These are phyloP conservation scores for Phytophthora sojae DNA, from an alignment of 352 stramenopile genomes.

Conservation along the genomic window DNA sequence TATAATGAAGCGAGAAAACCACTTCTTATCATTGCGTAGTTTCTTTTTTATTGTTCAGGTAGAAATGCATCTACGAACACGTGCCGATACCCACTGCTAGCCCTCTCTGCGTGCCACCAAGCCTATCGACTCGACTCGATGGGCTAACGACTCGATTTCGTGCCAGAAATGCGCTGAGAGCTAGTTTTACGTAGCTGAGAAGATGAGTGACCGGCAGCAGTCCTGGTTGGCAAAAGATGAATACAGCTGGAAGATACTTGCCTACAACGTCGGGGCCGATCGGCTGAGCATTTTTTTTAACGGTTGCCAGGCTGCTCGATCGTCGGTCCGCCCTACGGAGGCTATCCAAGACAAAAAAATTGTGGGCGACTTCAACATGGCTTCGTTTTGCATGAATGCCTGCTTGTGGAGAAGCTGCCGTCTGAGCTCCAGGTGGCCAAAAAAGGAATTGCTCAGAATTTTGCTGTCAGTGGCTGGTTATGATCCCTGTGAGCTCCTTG, in stretches of 20 bases:
- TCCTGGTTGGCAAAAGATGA: too few relatives aligned
- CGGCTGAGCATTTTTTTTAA: neutral
- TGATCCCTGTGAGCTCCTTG: neutral
- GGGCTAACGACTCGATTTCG: neutral
- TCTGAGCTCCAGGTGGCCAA: too few relatives aligned
- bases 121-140: neutral
- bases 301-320: neutral
- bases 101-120: neutral
- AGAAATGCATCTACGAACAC: neutral
- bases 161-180: neutral
- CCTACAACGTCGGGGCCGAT: neutral
- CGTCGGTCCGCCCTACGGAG: neutral
- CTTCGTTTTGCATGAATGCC: neutral
- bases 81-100: neutral
- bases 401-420: neutral
- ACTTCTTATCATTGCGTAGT: neutral
- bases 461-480: neutral
- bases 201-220: neutral
- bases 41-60: neutral
- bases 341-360: neutral
- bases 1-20: neutral
- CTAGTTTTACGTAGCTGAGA: neutral
- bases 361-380: neutral
- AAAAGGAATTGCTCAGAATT: too few relatives aligned
- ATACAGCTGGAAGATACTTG: neutral